Conservation (phyloP, 345 rosid genomes). For the Camelina hispida region DNA sequence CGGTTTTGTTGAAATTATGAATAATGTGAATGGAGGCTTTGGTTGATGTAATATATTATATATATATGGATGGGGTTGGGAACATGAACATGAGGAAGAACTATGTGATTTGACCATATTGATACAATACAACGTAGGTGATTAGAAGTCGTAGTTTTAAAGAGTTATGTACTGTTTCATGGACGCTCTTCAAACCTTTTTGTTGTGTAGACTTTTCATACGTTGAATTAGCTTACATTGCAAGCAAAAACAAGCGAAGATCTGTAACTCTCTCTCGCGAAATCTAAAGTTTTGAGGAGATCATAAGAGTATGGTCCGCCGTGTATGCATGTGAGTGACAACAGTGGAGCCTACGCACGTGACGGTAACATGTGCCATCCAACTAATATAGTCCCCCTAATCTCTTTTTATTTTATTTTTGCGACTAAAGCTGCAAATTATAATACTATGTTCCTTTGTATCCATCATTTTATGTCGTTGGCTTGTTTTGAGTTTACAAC, state of each 20-base stretch:
- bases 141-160: background rate
- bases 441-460: background rate
- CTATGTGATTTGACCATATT: background rate
- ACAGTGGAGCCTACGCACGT: slow-evolving; percentile 43
- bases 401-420: background rate
- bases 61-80: background rate
- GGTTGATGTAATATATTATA: background rate
- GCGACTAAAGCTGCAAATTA: slow-evolving; percentile 18
- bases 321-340: slow-evolving; percentile 31
- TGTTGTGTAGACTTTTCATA: background rate
- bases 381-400: slow-evolving; percentile 10
- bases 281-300: slow-evolving; percentile 6
- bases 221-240: slow-evolving; percentile 27
- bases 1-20: background rate
- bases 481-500: slow-evolving; percentile 12
- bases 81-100: background rate
- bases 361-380: slow-evolving; percentile 36
- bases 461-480: background rate
- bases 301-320: slow-evolving; percentile 16
- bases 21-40: background rate
- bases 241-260: slow-evolving; percentile 30
- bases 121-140: background rate
- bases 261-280: background rate
- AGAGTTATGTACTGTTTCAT: background rate
- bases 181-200: background rate